phyloP scores from a whole-genome alignment of 2,329 filamentous ascomycete species.

The Pseudogymnoascus sp. region DNA sequence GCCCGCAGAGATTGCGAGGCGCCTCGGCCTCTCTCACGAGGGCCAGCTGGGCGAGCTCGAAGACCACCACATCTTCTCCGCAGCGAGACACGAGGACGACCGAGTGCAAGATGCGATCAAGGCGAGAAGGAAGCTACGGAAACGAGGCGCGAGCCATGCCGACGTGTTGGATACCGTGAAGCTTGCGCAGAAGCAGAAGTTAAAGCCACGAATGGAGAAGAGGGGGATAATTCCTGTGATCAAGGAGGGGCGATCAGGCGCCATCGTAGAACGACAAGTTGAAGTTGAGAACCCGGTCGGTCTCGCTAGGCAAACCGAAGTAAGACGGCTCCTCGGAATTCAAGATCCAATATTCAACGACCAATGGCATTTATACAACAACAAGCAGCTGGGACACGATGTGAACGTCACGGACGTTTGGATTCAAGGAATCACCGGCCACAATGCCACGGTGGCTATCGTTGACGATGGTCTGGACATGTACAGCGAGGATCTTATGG shows the following conservation, averaged over 20 bases:
- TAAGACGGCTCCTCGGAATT: constrained; percentile 65
- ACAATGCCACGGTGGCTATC: constrained; percentile 83
- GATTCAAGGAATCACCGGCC: constrained; percentile 82
- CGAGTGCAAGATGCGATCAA: constrained; percentile 47
- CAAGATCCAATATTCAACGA: constrained; percentile 83
- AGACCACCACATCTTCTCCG: constrained; percentile 78
- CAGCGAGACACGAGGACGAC: constrained; percentile 53
- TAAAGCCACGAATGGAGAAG: constrained; percentile 55
- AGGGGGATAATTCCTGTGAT: constrained; percentile 23
- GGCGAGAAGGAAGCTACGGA: constrained; percentile 48
- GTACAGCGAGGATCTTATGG: constrained; percentile 84
- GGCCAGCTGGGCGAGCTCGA: constrained; percentile 70
- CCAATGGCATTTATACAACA: constrained; percentile 94
- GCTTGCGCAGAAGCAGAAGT: constrained; percentile 70
- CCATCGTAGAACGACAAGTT: constrained; percentile 17
- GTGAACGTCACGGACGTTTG: constrained; percentile 94
- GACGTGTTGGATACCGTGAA: constrained; percentile 66
- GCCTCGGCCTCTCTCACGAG: constrained; percentile 71
- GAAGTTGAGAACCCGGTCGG: constrained; percentile 30
- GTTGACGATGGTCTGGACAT: constrained; percentile 96
- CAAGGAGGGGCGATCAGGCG: constrained; percentile 15
- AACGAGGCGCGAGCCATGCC: constrained; percentile 43
- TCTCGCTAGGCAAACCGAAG: constrained; percentile 47
- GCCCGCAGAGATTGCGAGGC: constrained; percentile 61
- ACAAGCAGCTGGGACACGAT: constrained; percentile 73